These are phyloP conservation scores for Ascosphaera apis DNA, from an alignment of 2,329 filamentous ascomycete genomes.

Conservation along the genomic window DNA sequence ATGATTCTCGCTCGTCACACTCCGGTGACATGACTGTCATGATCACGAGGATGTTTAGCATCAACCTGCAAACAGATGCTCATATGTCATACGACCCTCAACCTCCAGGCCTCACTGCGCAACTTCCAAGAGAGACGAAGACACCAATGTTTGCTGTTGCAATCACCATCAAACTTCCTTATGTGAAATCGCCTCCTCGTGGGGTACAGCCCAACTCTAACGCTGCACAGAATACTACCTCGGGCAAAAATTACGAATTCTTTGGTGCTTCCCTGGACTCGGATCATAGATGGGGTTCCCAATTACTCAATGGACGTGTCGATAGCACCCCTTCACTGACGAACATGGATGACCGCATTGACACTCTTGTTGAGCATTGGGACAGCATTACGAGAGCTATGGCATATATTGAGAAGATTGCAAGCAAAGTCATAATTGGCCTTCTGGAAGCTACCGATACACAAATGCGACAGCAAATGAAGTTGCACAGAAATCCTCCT, in stretches of 20 bases:
- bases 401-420: slow-evolving; percentile 28
- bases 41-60: slow-evolving; percentile 36
- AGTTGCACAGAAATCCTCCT: slow-evolving; percentile 26
- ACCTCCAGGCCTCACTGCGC: slow-evolving; percentile 10
- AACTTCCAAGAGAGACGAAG: slow-evolving; percentile 21
- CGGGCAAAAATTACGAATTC: slow-evolving; percentile 7
- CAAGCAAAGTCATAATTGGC: slow-evolving; percentile 27
- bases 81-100: slow-evolving; percentile 14
- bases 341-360: slow-evolving; percentile 30
- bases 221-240: neutral
- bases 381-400: slow-evolving; percentile 34
- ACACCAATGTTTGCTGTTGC: slow-evolving; percentile 37
- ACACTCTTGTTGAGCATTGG: slow-evolving; percentile 34
- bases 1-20: neutral
- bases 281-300: slow-evolving; percentile 16
- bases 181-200: slow-evolving; percentile 12
- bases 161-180: slow-evolving; percentile 31
- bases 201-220: slow-evolving; percentile 7
- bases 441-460: slow-evolving; percentile 26
- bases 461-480: slow-evolving; percentile 17
- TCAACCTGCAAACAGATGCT: slow-evolving; percentile 26
- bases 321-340: too few relatives aligned
- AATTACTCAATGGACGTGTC: slow-evolving; percentile 17
- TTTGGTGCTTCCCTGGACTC: slow-evolving; percentile 21
- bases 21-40: slow-evolving; percentile 29